These are phyloP conservation scores for Mycena indigotica DNA, from an alignment of 768 basidiomycete genomes.

Conservation along the genomic window DNA sequence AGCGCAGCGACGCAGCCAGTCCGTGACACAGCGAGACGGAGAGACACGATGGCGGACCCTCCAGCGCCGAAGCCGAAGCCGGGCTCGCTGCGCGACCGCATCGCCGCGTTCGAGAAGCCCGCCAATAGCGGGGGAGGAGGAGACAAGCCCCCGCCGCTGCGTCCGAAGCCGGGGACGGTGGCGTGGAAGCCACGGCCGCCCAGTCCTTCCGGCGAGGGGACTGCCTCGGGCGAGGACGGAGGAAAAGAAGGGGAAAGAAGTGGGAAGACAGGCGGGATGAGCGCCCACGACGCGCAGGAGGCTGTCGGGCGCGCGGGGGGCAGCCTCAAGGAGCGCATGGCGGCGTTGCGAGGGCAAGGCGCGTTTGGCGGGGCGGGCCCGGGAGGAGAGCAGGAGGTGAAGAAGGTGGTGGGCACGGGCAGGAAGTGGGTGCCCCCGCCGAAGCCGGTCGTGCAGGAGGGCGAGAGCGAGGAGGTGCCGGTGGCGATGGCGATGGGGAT, in stretches of 20 bases:
- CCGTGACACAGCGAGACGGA: too few species aligned
- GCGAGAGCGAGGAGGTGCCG: too few species aligned
- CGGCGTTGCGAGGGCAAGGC: constrained; percentile 83
- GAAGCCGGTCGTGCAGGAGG: constrained; percentile 29
- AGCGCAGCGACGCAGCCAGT: too few species aligned
- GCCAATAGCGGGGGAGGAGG: constrained; percentile 41
- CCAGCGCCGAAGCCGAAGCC: constrained; percentile 65
- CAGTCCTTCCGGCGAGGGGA: too few species aligned
- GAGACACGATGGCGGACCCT: constrained; percentile 69
- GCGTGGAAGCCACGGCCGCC: constrained; percentile 73
- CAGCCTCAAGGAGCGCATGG: constrained; percentile 93
- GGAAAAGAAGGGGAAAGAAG: constrained; percentile 1
- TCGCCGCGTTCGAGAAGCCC: constrained; percentile 84
- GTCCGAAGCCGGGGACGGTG: constrained; percentile 62
- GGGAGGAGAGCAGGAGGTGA: constrained; percentile 55
- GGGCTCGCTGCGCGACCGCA: constrained; percentile 83
- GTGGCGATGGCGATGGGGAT: too few species aligned
- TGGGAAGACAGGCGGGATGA: constrained; percentile 63
- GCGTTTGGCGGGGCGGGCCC: constrained; percentile 75
- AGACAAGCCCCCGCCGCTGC: constrained; percentile 52
- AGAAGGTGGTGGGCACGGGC: constrained; percentile 60
- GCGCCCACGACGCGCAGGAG: constrained; percentile 84
- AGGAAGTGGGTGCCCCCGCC: constrained; percentile 90
- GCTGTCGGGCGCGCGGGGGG: constrained; percentile 73
- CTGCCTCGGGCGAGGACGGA: too few species aligned